A percentile compares a stretch with the other conserved stretches of the same genome.
Conservation (phyloP, 2,329 filamentous ascomycete species). For the Xylariaceae sp. region DNA sequence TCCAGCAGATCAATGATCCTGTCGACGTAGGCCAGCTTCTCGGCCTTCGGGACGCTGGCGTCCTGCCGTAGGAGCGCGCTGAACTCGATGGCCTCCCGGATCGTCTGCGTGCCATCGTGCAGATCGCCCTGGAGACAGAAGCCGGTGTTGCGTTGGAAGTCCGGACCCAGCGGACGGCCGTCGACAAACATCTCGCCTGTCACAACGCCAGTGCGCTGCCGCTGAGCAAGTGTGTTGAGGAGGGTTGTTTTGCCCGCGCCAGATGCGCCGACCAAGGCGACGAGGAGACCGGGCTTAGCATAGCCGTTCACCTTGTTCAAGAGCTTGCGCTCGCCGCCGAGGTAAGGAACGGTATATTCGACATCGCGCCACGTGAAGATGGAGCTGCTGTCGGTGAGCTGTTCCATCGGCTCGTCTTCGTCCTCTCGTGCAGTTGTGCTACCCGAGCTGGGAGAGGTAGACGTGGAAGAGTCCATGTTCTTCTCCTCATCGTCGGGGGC, state of each 20-base stretch:
- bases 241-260: conserved; percentile 82
- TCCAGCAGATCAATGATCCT: conserved; percentile 87
- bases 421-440: conserved; percentile 18
- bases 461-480: conserved; percentile 29
- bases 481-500: conserved; percentile 55
- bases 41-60: conserved; percentile 59
- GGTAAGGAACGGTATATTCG: conserved; percentile 66
- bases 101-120: conserved; percentile 67
- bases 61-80: conserved; percentile 81
- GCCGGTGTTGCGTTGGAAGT: conserved; percentile 64
- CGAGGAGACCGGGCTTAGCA: conserved; percentile 73
- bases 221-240: conserved; percentile 68
- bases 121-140: conserved; percentile 70
- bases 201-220: conserved; percentile 60
- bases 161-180: conserved; percentile 52
- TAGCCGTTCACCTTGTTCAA: conserved; percentile 69
- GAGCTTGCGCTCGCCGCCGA: conserved; percentile 54
- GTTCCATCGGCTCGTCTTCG: conserved; percentile 34
- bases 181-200: conserved; percentile 69
- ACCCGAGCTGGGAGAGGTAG: conserved; percentile 17
- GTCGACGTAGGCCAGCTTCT: conserved; percentile 86
- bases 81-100: conserved; percentile 78
- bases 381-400: conserved; percentile 52
- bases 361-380: conserved; percentile 69
- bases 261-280: conserved; percentile 74